Conservation (phyloP, 2,329 filamentous ascomycete species). For the Colletotrichum euphorbiae region DNA sequence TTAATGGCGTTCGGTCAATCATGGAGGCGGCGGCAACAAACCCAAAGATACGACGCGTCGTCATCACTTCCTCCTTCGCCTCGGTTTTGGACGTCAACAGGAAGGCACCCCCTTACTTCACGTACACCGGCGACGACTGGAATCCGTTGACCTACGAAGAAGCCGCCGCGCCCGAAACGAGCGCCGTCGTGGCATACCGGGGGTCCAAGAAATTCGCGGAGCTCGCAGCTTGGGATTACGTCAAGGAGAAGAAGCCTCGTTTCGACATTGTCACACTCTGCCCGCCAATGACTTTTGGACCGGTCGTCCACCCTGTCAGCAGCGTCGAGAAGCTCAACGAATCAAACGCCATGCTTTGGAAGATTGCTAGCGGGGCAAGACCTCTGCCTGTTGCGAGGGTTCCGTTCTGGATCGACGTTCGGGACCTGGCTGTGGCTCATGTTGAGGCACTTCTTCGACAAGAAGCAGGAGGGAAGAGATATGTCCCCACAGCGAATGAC, state of each 20-base stretch:
- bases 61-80: slow-evolving; percentile 78
- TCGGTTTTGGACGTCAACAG: slow-evolving; percentile 66
- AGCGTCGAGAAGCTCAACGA: slow-evolving; percentile 53
- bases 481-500: slow-evolving; percentile 54
- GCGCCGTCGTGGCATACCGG: slow-evolving; percentile 54
- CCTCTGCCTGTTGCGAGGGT: slow-evolving; percentile 54
- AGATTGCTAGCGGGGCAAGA: slow-evolving; percentile 50
- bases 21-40: slow-evolving; percentile 48
- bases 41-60: slow-evolving; percentile 47
- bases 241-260: slow-evolving; percentile 48
- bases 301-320: slow-evolving; percentile 53
- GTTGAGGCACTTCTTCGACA: slow-evolving; percentile 54
- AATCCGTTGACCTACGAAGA: slow-evolving; percentile 66
- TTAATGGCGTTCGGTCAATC: slow-evolving; percentile 58
- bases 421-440: slow-evolving; percentile 59
- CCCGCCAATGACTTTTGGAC: slow-evolving; percentile 59
- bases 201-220: slow-evolving; percentile 52
- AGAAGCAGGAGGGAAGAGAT: slow-evolving; percentile 54
- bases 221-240: slow-evolving; percentile 49
- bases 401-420: slow-evolving; percentile 59
- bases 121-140: slow-evolving; percentile 67
- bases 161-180: slow-evolving; percentile 52
- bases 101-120: slow-evolving; percentile 61
- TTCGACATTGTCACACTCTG: slow-evolving; percentile 60
- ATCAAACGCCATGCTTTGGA: slow-evolving; percentile 56